Evolutionary conservation across 169 alveolate species (phyloP).

Genomic region (Eimeria necatrix): DNA sequence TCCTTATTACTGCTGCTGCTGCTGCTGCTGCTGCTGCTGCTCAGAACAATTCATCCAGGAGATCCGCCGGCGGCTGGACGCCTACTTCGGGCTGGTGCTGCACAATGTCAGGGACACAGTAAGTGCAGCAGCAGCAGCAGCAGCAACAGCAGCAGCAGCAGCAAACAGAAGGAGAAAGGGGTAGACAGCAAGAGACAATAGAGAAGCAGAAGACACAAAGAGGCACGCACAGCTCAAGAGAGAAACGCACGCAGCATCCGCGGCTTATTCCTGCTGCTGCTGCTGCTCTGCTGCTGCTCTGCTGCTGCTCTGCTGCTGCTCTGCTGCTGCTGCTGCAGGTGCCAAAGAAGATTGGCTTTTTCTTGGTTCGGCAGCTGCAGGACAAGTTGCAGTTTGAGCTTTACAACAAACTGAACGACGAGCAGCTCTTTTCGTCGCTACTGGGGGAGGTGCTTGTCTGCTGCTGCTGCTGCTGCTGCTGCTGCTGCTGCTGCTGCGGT

Average conservation of each 20-base stretch:
- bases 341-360: conserved; percentile 98
- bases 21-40: not conserved
- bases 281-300: not conserved
- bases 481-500: not conserved
- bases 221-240: not conserved
- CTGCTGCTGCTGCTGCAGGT: conserved; percentile 80
- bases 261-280: not conserved
- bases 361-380: conserved; percentile 90
- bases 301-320: not conserved
- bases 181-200: not conserved
- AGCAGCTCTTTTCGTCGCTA: conserved; percentile 85
- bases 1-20: too few species aligned
- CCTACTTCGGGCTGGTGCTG: conserved; percentile 96
- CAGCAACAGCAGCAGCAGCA: not conserved
- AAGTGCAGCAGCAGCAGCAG: conserved; percentile 4
- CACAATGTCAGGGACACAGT: conserved; percentile 97
- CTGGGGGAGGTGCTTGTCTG: conserved; percentile 75
- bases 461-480: too few species aligned
- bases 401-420: conserved; percentile 89
- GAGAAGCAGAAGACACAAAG: not conserved
- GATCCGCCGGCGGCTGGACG: conserved; percentile 96
- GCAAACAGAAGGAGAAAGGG: not conserved
- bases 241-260: not conserved
- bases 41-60: conserved; percentile 92
- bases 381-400: conserved; percentile 92